Base-by-base conservation (phyloP, 2,329 filamentous ascomycete species). In the Penicillium occitanis region DNA sequence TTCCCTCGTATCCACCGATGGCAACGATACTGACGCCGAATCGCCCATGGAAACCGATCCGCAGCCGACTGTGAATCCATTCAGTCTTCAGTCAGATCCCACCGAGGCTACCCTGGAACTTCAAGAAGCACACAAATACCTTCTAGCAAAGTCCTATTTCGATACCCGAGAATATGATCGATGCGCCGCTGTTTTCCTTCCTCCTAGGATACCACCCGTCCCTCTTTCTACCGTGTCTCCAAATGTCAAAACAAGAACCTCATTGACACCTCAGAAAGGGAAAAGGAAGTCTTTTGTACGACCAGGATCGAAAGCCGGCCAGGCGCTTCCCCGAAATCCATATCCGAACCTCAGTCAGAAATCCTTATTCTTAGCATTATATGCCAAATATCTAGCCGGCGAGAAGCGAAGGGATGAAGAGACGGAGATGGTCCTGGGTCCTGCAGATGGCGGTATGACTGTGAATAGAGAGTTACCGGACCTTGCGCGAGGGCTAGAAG, bases 361-460 rank as follows among this genome's bases (percentile, higher is more conserved):
- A 79, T 93, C 94, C 62, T 79, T 98, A 22, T 99, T 99, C 74
- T 84, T 99, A 11, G 91, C 93, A 0, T 82, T 98, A 3, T 99
- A 99, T 73, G 92, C 95, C 53, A 96, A 94, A 74, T 93, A 93
- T 75, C 87, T 98, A 69, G 91, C 93, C 0, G 95, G 95, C 1
- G 95, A 99, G 82, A 97, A 98, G 83, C 88, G 92, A 70, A 97
- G 94, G 78, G 92, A 97, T 72, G 95, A 99, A 78, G 94, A 98
- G 66, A 92, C 91, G 25, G 95, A 99, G 80, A 97, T 97, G 91
- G 91, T 99, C 61, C 88, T 98, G 79, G 95, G 95, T 0, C 94
- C 95, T 1, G 89, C 93, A 66, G 95, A 99, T 78, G 88, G 92
- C 14, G 93, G 93, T 1, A 89, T 89, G 37, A 91, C 92, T 1